Evolutionary conservation across 1,284 basidiomycete genomes (phyloP), one percentile per base, ranked within the genome.

Genomic region (Sphagnurus paluster): DNA sequence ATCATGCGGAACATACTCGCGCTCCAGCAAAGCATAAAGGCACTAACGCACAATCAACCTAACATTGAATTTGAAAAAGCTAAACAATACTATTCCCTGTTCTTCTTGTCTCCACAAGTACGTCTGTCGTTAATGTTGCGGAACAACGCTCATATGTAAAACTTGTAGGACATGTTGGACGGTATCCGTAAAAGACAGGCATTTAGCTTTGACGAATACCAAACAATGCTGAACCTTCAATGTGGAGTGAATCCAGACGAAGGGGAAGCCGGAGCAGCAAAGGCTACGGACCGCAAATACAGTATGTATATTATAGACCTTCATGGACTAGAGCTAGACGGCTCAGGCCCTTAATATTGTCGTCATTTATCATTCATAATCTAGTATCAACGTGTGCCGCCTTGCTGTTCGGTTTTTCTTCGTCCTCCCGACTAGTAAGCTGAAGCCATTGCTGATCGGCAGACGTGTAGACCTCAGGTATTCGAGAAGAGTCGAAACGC

Each of bases 21-120:
- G 10, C 75, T 99, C 19, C 94, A 97, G 63, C 96, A 99, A 64
- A 90, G 91, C 57, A 77, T 98, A 56, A 92, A 93, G 61, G 85
- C 87, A 7, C 79, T 95, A 42, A 78, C 81, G 2, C 71, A 78
- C 42, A 78, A 80, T 46, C 70, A 72, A 38, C 72, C 76, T 44
- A 77, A 82, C 46, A 79, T 82, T 4, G 81, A 88, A 50, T 87
- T 98, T 50, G 80, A 87, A 42, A 76, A 81, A 16, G 87, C 84
- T 3, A 84, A 89, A 56, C 75, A 75, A 36, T 97, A 93, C 66
- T 98, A 92, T 70, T 78, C 84, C 11, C 64, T 97, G 43, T 95
- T 90, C 62, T 75, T 74, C 33, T 59, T 80, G 9, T 76, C 84
- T 4, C 92, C 94, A 13, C 79, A 84, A 64, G 92, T 91, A 63